Base-by-base conservation (phyloP, 2,329 filamentous ascomycete species). In the Dothistroma pini region DNA sequence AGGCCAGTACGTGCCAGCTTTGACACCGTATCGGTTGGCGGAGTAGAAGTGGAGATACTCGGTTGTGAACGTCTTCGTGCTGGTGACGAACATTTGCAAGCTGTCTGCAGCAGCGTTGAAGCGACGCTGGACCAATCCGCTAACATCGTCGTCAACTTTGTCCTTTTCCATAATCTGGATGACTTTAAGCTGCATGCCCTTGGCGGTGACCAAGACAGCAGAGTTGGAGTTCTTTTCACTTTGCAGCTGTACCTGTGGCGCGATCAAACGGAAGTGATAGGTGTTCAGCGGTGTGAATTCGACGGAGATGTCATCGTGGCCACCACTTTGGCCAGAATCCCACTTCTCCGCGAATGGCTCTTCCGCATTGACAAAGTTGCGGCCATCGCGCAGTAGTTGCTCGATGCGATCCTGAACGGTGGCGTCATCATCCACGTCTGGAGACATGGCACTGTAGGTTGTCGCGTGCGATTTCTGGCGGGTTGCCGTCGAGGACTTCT, bases 81-180 rank as follows among this genome's bases (percentile, higher is more conserved):
- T 93, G 0, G 93, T 95, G 54, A 99, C 93, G 69, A 99, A 99
- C 77, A 99, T 97, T 74, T 99, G 95, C 31, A 96, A 89, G 72
- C 93, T 96, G 76, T 99, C 95, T 89, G 97, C 97, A 67, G 92
- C 91, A 64, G 97, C 87, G 31, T 93, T 86, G 78, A 97, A 97
- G 8, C 95, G 89, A 41, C 93, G 89, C 74, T 99, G 96, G 1
- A 99, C 93, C 51, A 99, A 83, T 57, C 95, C 96, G 71, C 91
- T 96, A 70, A 99, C 92, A 68, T 90, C 89, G 74, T 99, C 95
- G 53, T 87, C 93, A 59, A 97, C 86, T 63, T 95, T 86, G 70
- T 92, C 89, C 76, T 96, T 97, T 77, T 99, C 95, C 89, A 97
- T 96, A 70, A 99, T 93, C 67, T 97, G 93, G 21, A 99, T 86